phyloP scores from a whole-genome alignment of 2,329 filamentous ascomycete genomes.

The Acrocalymma vagum region DNA sequence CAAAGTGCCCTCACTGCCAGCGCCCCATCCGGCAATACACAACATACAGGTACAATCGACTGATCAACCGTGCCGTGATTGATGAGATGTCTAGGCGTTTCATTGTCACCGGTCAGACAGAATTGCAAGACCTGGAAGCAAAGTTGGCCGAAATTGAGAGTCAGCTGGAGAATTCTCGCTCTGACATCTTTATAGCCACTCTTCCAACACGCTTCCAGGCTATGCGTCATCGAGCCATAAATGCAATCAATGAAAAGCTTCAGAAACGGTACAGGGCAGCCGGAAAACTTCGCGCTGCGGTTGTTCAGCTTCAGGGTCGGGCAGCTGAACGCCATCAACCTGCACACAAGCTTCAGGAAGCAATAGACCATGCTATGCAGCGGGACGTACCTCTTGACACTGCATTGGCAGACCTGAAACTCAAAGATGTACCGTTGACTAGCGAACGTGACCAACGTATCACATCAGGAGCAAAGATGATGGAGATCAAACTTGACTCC shows the following conservation, averaged over 20 bases:
- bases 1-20: constrained; percentile 44
- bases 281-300: constrained; percentile 20
- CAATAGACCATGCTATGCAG: constrained; percentile 32
- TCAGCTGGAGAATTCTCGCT: constrained; percentile 23
- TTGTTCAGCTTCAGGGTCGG: constrained; percentile 26
- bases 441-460: constrained; percentile 40
- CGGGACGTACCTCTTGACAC: constrained; percentile 22
- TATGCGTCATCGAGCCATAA: no score
- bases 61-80: constrained; percentile 48
- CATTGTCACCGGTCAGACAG: constrained; percentile 37
- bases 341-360: constrained; percentile 49
- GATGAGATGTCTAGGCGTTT: constrained; percentile 50
- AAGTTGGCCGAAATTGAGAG: constrained; percentile 22
- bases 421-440: constrained; percentile 23
- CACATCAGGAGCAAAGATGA: constrained; percentile 30
- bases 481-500: constrained; percentile 38
- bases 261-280: constrained; percentile 21
- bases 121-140: constrained; percentile 32
- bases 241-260: no score
- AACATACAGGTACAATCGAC: constrained; percentile 47
- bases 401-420: constrained; percentile 21
- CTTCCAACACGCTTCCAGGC: no score
- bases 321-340: constrained; percentile 45
- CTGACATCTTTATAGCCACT: no score
- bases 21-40: constrained; percentile 40